Conservation (phyloP, 768 basidiomycete genomes). For the Imleria badia region DNA sequence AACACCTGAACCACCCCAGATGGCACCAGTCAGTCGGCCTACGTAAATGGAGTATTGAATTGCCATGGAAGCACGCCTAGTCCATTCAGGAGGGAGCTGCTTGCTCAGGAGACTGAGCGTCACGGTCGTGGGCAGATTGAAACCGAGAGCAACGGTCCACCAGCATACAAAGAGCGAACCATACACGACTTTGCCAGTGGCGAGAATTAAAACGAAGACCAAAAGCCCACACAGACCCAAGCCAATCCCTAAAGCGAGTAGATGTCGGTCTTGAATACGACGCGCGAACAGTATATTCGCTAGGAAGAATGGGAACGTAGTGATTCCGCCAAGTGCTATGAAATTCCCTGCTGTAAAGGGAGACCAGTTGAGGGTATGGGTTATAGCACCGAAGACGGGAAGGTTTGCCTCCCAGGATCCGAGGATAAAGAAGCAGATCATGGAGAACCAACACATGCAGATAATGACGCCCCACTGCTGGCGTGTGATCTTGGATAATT, state of each 20-base stretch:
- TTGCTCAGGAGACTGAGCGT: constrained; percentile 68
- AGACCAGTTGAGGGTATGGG: constrained; percentile 48
- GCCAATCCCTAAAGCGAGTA: constrained; percentile 51
- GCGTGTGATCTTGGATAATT: constrained; percentile 17
- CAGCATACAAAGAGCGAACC: constrained; percentile 45
- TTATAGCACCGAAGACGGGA: constrained; percentile 53
- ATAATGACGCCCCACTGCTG: constrained; percentile 52
- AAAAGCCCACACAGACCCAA: constrained; percentile 55
- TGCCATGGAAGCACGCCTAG: constrained; percentile 50
- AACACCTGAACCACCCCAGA: constrained; percentile 66
- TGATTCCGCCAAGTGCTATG: constrained; percentile 64
- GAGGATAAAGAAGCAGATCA: constrained; percentile 69
- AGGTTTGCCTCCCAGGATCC: constrained; percentile 70
- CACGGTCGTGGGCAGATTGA: constrained; percentile 70
- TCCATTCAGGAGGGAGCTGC: constrained; percentile 64
- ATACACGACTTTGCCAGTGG: constrained; percentile 41
- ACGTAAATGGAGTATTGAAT: constrained; percentile 71
- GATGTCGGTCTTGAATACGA: constrained; percentile 58
- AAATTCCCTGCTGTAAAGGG: constrained; percentile 69
- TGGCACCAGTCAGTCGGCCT: constrained; percentile 63
- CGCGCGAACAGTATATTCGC: constrained; percentile 56
- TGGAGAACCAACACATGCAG: constrained; percentile 71
- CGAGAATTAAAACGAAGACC: constrained; percentile 48
- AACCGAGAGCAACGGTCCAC: constrained; percentile 62
- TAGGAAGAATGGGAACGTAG: constrained; percentile 66